Base-by-base conservation (phyloP, 2,329 filamentous ascomycete genomes). In the Alternaria sp. region DNA sequence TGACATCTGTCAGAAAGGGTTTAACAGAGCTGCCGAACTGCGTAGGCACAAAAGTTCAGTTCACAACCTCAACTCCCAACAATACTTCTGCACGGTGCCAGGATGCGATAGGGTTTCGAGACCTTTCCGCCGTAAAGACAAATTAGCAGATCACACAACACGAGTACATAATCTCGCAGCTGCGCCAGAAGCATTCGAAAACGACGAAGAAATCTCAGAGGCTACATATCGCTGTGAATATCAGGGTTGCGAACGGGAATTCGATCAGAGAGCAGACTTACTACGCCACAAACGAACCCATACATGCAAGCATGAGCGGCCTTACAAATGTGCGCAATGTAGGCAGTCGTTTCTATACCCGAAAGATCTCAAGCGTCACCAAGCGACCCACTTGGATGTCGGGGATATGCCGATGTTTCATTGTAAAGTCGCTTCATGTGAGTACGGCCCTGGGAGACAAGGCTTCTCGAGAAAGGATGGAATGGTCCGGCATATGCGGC, bases 401-500 rank as follows among this genome's bases (percentile, higher is more conserved):
- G 6, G 2, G 2, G 32, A 34, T 16, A 41, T 12, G 4, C 18
- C 18, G 11, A 0, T 10, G n/a, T 41, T 41, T 3, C 38, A 22
- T 41, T 41, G 38, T 41, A 1, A 7, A 0, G n/a, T 22, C 10
- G 10, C 38, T 20, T 22, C n/a, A 5, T 41, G 38, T 11, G n/a
- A 41, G 3, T 16, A 34, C 3, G 32, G 28, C 1, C 3, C 28
- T 1, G 28, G 28, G 12, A 30, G 0, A 30, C 28, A 30, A 11
- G 28, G 28, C 1, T 30, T 30, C 2, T 30, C 28, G 10, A 30
- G 28, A 2, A 30, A 2, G 2, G 28, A 30, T 30, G 28, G 28
- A 0, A 11, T 30, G 28, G 0, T 12, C 9, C 9, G 28, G 0
- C 28, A 30, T 1, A 30, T 11, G 28, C 3, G 28, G 12, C 28